These are phyloP conservation scores for Syzygium malaccense DNA, from an alignment of 441 rosid species.

Conservation along the genomic window DNA sequence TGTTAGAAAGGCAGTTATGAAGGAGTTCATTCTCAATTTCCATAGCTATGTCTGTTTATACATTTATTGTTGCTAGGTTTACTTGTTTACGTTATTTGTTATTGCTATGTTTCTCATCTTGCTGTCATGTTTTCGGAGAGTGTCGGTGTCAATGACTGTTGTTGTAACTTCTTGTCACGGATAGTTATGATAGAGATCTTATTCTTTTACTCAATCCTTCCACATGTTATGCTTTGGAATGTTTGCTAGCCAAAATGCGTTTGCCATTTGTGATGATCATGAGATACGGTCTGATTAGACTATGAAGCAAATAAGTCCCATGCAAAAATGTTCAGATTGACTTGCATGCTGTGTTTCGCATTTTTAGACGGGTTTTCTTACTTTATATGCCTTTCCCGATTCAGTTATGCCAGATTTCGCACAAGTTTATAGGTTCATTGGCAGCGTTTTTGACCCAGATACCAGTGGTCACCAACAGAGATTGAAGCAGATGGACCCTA, in stretches of 20 bases:
- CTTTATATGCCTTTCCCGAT: not conserved
- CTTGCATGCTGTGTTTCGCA: not conserved
- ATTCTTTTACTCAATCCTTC: not conserved
- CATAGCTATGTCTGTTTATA: not conserved
- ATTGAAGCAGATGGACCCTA: conserved; percentile 12
- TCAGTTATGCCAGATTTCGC: conserved; percentile 17
- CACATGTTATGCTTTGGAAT: not conserved
- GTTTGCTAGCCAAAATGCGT: not conserved
- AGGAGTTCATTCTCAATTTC: not conserved
- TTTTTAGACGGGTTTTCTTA: not conserved
- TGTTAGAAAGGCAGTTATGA: not conserved
- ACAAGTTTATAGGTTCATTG: conserved; percentile 9
- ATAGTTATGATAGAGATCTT: not conserved
- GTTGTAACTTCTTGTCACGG: not conserved
- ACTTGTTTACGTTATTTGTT: not conserved
- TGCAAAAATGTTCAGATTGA: not conserved
- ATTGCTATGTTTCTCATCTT: not conserved
- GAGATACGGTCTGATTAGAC: not conserved
- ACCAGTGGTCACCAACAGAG: conserved; percentile 6
- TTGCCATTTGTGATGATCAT: not conserved
- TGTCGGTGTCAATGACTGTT: not conserved
- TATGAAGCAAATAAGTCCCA: not conserved
- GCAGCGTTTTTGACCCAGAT: conserved; percentile 9
- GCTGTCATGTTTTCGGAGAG: not conserved
- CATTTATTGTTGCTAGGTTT: not conserved